phyloP scores from a whole-genome alignment of 2,329 filamentous ascomycete genomes.

The Teratosphaeria viscida region DNA sequence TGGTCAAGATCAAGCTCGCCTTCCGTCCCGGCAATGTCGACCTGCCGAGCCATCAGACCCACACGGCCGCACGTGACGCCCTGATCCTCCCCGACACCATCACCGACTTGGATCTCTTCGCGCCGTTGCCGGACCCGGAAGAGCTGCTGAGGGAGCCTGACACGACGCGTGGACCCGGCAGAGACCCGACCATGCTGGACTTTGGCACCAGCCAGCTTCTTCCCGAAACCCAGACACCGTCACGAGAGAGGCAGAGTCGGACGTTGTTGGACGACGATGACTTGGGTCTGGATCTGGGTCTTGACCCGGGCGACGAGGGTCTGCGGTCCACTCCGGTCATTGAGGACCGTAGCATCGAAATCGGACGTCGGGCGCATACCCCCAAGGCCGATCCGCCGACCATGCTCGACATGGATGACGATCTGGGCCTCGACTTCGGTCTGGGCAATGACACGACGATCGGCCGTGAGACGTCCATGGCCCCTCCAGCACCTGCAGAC shows the following conservation, averaged over 20 bases:
- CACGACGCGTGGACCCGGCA: constrained; percentile 18
- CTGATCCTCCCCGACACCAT: constrained; percentile 85
- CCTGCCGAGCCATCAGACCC: constrained; percentile 66
- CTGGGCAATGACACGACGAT: constrained; percentile 27
- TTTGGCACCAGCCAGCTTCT: constrained; percentile 68
- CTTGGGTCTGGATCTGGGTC: constrained; percentile 55
- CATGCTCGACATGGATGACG: constrained; percentile 51
- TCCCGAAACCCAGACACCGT: constrained; percentile 34
- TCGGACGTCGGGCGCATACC: constrained; percentile 73
- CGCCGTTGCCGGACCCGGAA: constrained; percentile 66
- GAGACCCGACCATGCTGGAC: constrained; percentile 39
- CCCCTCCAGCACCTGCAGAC: constrained; percentile 6
- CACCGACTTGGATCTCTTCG: constrained; percentile 84
- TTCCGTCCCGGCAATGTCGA: constrained; percentile 96
- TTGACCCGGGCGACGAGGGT: constrained; percentile 28
- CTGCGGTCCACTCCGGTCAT: constrained; percentile 25
- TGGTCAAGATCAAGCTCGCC: constrained; percentile 98
- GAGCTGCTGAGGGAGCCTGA: constrained; percentile 51
- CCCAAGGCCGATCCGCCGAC: constrained; percentile 45
- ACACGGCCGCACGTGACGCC: constrained; percentile 71
- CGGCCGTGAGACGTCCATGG: constrained; percentile 9
- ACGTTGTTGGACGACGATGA: constrained; percentile 46
- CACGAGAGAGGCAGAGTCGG: constrained; percentile 11
- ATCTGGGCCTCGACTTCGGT: constrained; percentile 40
- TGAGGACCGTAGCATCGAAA: constrained; percentile 57